phyloP scores from a whole-genome alignment of 2,329 filamentous ascomycete genomes.

The Knoxdaviesia capensis region DNA sequence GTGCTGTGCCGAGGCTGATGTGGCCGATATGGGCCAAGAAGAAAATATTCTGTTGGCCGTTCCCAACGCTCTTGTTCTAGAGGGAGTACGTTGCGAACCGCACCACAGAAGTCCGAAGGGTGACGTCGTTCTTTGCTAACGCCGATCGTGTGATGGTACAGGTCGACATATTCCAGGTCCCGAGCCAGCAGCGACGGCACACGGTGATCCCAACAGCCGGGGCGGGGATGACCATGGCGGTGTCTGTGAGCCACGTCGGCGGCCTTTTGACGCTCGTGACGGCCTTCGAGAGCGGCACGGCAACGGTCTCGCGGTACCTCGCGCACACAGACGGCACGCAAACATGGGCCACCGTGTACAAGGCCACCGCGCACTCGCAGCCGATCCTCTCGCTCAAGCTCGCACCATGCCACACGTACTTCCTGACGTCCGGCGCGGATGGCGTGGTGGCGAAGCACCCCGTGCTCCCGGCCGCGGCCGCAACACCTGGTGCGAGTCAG shows the following conservation, averaged over 20 bases:
- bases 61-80: conserved; percentile 55
- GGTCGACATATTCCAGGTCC: conserved; percentile 72
- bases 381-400: conserved; percentile 60
- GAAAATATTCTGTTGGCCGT: conserved; percentile 50
- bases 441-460: conserved; percentile 59
- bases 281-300: conserved; percentile 73
- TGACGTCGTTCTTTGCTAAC: no score
- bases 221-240: conserved; percentile 76
- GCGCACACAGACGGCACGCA: conserved; percentile 14
- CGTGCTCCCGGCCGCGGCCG: conserved; percentile 17
- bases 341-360: conserved; percentile 37
- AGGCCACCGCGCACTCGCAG: conserved; percentile 50
- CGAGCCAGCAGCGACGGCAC: conserved; percentile 49
- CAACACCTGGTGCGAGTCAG: neutral
- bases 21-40: conserved; percentile 7
- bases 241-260: conserved; percentile 36
- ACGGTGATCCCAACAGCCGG: conserved; percentile 27
- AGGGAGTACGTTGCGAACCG: conserved; percentile 30
- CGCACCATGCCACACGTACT: conserved; percentile 29
- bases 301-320: conserved; percentile 43
- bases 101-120: no score
- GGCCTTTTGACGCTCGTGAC: conserved; percentile 41
- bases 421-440: conserved; percentile 70
- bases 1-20: conserved; percentile 23
- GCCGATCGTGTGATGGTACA: no score